A percentile compares a stretch with the other conserved stretches of the same genome.
Conservation (phyloP, 306 rosid species). For the Prunus armeniaca region DNA sequence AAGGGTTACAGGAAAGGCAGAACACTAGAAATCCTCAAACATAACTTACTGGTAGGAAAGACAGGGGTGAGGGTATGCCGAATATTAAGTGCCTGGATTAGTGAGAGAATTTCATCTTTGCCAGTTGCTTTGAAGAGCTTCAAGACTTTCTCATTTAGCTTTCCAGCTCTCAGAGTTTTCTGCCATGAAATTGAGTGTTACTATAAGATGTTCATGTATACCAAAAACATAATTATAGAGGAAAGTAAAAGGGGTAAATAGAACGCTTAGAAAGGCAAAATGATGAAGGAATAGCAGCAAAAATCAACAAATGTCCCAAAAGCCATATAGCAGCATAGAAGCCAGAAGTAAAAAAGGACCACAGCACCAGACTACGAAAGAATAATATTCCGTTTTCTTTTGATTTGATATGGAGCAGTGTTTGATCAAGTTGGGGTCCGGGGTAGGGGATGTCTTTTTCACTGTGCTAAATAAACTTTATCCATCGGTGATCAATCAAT, state of each 20-base stretch:
- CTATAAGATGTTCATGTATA: background rate
- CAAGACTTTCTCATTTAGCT: constrained; percentile 82
- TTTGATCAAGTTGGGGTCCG: background rate
- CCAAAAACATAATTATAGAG: background rate
- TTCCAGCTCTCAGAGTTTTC: constrained; percentile 88
- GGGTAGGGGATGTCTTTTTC: background rate
- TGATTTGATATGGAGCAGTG: background rate
- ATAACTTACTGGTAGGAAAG: constrained; percentile 89
- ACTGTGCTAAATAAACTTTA: background rate
- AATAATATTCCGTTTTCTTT: background rate
- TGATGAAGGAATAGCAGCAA: background rate
- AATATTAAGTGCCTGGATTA: constrained; percentile 72
- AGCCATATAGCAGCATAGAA: background rate
- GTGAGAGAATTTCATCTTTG: constrained; percentile 81
- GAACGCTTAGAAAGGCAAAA: background rate
- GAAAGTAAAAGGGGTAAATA: constrained; percentile 5
- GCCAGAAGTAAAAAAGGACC: background rate
- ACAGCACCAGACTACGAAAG: background rate
- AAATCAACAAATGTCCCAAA: background rate
- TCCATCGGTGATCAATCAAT: background rate
- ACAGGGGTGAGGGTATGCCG: constrained; percentile 68
- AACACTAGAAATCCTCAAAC: constrained; percentile 3
- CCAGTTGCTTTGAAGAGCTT: constrained; percentile 75
- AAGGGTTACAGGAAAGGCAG: constrained; percentile 7
- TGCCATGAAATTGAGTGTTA: constrained; percentile 29